Conservation (phyloP, 2,329 filamentous ascomycete genomes). For the Aspergillus clavatus region DNA sequence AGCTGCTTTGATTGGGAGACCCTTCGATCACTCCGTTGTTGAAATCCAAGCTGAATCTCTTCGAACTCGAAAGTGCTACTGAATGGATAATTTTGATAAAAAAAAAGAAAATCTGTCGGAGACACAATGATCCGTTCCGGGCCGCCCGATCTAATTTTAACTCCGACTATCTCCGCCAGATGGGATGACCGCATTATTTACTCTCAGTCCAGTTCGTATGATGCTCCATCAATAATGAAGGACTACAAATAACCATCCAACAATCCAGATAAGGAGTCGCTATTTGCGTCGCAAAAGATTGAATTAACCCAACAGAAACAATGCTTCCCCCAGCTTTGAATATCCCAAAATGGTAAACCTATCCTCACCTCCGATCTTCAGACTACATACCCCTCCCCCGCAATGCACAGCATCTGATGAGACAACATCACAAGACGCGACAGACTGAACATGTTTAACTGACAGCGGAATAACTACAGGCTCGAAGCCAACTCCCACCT, state of each 20-base stretch:
- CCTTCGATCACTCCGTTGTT: constrained; percentile 10
- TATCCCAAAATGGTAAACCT: constrained; percentile 42
- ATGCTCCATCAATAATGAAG: not conserved
- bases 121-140: constrained; percentile 25
- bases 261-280: too few species aligned
- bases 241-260: not conserved
- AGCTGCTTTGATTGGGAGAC: constrained; percentile 8
- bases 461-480: constrained; percentile 48
- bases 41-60: constrained; percentile 3
- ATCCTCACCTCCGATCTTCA: not conserved
- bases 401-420: constrained; percentile 3
- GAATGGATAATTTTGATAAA: constrained; percentile 7
- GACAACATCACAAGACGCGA: not conserved
- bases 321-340: constrained; percentile 41
- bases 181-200: constrained; percentile 9
- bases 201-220: constrained; percentile 2
- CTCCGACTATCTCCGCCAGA: constrained; percentile 11
- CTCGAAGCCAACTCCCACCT: constrained; percentile 87
- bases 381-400: constrained; percentile 15
- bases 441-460: not conserved
- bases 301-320: not conserved
- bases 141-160: constrained; percentile 25
- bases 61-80: constrained; percentile 1
- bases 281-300: too few species aligned
- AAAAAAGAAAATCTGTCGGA: constrained; percentile 32